Conservation (phyloP, 169 alveolate genomes). For the Besnoitia besnoiti region DNA sequence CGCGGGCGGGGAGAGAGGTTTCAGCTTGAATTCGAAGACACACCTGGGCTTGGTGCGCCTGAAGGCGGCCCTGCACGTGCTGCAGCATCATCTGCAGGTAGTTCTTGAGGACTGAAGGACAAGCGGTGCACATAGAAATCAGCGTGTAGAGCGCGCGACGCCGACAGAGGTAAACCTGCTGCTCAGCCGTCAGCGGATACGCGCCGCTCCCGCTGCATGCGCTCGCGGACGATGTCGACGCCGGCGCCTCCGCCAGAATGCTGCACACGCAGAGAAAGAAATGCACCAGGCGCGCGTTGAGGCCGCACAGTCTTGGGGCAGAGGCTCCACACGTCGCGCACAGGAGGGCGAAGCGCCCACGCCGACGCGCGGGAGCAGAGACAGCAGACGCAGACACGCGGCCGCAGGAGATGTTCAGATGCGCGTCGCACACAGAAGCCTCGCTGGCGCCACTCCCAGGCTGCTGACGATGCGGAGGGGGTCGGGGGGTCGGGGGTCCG, state of each 20-base stretch:
- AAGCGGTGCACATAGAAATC: slow-evolving; percentile 24
- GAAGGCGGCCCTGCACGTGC: slow-evolving; percentile 47
- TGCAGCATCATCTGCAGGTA: slow-evolving; percentile 55
- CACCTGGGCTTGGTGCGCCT: slow-evolving; percentile 9
- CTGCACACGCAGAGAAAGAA: not conserved
- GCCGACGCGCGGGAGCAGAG: no score
- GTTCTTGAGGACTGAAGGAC: slow-evolving; percentile 13
- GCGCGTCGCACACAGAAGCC: not conserved
- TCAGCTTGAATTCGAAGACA: no score
- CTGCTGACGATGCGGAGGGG: not conserved
- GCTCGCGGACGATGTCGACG: not conserved
- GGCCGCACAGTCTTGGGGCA: no score
- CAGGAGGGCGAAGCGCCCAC: no score
- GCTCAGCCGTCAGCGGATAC: slow-evolving; percentile 48
- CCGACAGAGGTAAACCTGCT: slow-evolving; percentile 45
- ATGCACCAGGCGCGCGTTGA: no score
- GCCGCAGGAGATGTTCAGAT: not conserved
- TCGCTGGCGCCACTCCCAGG: not conserved
- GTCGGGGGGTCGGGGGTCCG: not conserved
- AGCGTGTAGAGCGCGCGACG: slow-evolving; percentile 58
- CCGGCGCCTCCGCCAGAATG: not conserved
- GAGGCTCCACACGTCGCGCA: no score
- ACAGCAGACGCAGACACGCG: not conserved
- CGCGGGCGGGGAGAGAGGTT: no score
- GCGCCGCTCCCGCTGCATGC: slow-evolving; percentile 14